Evolutionary conservation across 169 alveolate species (phyloP), one percentile per base, ranked within the genome.

Genomic region (Eimeria brunetti): DNA sequence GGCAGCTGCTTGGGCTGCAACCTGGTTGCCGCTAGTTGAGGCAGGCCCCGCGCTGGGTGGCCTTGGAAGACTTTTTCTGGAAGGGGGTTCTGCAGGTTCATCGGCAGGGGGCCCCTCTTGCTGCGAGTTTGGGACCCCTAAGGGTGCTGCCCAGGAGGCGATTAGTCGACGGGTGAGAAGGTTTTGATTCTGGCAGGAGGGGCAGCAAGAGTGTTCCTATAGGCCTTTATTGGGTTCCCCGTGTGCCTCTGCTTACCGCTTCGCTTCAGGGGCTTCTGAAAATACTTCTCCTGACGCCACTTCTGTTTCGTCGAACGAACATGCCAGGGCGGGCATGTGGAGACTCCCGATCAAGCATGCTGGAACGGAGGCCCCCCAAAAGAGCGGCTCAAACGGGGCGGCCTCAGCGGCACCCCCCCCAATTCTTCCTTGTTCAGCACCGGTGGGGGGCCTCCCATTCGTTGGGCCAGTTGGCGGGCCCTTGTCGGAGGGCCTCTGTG

Each of bases 1-100:
- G n/a, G 89, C 89, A 81, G 69, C 89, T 81, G 69, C 71, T 81
- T 69, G 27, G 49, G 89, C 69, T 75, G 85, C 85, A 22, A 11
- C 85, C 89, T 69, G 44, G 89, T 81, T 33, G 73, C 73, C 30
- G 58, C 16, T 38, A 36, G 88, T 51, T 78, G 14, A 73, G 41
- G 22, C 41, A 38, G 38, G 41, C 73, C 38, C 73, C 73, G 22
- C 9, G 36, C 60, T 27, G 86, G 58, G 16, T 12, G 62, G 24
- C 60, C 33, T 33, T 44, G 56, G 20, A 60, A 49, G 49, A 0
- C 49, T 67, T 49, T 67, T 33, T 49, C 49, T 67, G 78, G 78
- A 33, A 44, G n/a, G 78, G 49, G 5, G 7, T 11, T 67, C 78
- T 67, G 27, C 22, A 11, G 46, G 6, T 22, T 27, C 46, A 44